Base-by-base conservation (phyloP, 176 grass and related monocot genomes). In the Carex parvula region DNA sequence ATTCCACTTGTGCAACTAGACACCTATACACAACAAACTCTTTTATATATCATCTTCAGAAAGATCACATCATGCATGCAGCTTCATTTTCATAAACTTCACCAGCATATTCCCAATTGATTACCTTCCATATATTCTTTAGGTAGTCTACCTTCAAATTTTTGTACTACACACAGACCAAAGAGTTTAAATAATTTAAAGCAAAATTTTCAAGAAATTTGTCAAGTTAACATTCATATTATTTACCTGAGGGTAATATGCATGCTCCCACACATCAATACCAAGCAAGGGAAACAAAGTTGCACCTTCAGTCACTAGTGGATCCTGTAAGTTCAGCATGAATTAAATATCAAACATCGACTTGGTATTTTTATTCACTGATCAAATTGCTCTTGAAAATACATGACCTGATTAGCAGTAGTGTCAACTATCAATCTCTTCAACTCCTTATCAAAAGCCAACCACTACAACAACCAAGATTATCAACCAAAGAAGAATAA, bases 191-290 rank as follows among this genome's bases (percentile, higher is more conserved):
- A 79, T 60, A 79, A 32, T 18, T 37, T 24, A n/a, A n/a, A 24
- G 3, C 5, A 22, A 22, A 52, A 73, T 5, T 24, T 22, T 70
- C 17, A 70, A 6, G 2, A 70, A 70, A 8, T 3, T 39, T 39
- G n/a, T 1, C 7, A 18, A 3, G 32, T 7, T 35, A 39, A 9
- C 30, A 55, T 54, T 24, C 24, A 14, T 13, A 55, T 56, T 54
- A 29, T 57, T 80, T 92, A 97, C 95, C 92, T 97, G 95, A 33
- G 91, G 89, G 84, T 97, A 97, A 89, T 97, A 97, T 0, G 95
- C 92, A 84, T 97, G 95, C 84, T 97, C 95, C 95, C 95, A 97
- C 60, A 94, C 95, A 91, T 97, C 95, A 83, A 97, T 93, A 41
- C 95, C 95, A 53, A 97, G 83, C 69, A 97, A 91, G n/a, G 95